Conservation (phyloP, 2,329 filamentous ascomycete genomes). For the Sarocladiaceae sp. region DNA sequence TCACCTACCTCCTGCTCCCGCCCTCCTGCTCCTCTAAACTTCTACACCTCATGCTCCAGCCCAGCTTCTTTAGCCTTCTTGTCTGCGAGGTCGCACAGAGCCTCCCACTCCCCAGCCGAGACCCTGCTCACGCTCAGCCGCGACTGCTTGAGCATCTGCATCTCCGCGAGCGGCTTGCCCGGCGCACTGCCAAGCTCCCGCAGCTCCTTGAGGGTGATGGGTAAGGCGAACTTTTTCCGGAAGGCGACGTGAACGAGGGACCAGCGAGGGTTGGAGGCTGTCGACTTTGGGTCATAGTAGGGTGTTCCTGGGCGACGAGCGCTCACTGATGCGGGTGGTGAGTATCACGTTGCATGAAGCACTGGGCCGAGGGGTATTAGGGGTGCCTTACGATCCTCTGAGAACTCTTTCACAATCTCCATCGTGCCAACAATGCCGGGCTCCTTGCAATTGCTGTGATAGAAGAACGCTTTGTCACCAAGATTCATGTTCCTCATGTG, state of each 20-base stretch:
- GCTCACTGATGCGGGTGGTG: constrained; percentile 19
- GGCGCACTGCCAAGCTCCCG: constrained; percentile 51
- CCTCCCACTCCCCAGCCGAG: constrained; percentile 56
- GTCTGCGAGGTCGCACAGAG: constrained; percentile 48
- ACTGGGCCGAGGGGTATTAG: not conserved
- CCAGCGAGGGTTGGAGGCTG: constrained; percentile 56
- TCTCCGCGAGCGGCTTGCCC: constrained; percentile 56
- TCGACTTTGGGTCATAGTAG: constrained; percentile 78
- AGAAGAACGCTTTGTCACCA: constrained; percentile 92
- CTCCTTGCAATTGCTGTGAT: constrained; percentile 88
- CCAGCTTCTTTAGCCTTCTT: constrained; percentile 33
- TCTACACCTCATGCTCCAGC: constrained; percentile 27
- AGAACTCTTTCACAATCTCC: constrained; percentile 81
- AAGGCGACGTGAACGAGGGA: constrained; percentile 85
- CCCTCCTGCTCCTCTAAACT: constrained; percentile 7
- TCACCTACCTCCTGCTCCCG: not conserved
- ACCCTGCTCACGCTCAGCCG: constrained; percentile 76
- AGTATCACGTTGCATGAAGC: constrained; percentile 5
- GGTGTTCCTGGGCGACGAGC: constrained; percentile 37
- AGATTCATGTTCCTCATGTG: constrained; percentile 87
- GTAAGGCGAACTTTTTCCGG: constrained; percentile 69
- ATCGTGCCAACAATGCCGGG: constrained; percentile 83
- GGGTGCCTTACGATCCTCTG: constrained; percentile 59
- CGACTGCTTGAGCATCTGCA: constrained; percentile 80
- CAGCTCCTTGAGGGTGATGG: constrained; percentile 66